These are phyloP conservation scores for Camelina hispida DNA, from an alignment of 345 rosid species.

Conservation along the genomic window DNA sequence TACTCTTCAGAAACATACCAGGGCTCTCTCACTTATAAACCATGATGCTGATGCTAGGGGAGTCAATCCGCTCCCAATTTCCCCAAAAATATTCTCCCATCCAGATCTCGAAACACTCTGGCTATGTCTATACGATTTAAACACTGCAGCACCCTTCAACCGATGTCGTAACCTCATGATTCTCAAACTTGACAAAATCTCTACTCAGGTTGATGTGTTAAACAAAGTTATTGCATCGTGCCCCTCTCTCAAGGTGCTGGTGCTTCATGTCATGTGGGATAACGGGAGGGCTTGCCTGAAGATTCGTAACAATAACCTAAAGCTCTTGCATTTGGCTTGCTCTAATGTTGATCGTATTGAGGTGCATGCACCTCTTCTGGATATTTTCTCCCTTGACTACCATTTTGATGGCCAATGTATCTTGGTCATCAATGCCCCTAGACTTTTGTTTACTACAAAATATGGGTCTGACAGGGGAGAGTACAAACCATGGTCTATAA, in stretches of 20 bases:
- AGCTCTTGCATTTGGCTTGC: constrained; percentile 8
- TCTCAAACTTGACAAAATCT: constrained; percentile 4
- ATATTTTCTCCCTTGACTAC: background rate
- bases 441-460: background rate
- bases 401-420: background rate
- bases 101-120: background rate
- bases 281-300: background rate
- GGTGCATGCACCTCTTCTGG: constrained; percentile 9
- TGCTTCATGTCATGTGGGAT: background rate
- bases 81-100: constrained; percentile 12
- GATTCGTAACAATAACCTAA: constrained; percentile 22
- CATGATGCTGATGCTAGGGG: rapidly evolving
- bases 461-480: background rate
- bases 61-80: background rate
- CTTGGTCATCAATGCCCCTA: background rate
- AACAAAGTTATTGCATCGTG: constrained; percentile 26
- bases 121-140: background rate
- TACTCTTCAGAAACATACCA: background rate
- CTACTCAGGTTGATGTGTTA: background rate
- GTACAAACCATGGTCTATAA: background rate
- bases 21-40: constrained; percentile 4
- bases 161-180: background rate
- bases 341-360: background rate
- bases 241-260: constrained; percentile 12
- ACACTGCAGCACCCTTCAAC: background rate